Base-by-base conservation (phyloP, 805 yeast genomes). In the Candida rishiriensis region DNA sequence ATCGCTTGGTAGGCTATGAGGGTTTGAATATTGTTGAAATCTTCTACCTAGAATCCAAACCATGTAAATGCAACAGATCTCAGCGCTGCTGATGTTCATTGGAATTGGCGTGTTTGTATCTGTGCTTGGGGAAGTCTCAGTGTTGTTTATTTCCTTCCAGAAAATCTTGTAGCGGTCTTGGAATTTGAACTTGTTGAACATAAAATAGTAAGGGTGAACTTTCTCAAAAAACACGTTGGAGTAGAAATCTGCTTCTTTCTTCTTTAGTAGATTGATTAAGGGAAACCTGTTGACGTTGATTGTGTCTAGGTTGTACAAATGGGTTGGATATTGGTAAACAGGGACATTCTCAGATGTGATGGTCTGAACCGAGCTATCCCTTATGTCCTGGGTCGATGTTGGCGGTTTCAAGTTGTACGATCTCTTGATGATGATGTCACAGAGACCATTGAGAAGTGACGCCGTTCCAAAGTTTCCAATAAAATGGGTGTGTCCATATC, bases 381-480 rank as follows among this genome's bases (percentile, higher is more conserved):
- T 47, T 7, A 64, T 60, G 32, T 60, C 65, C 37, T 57, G 63
- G 0, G 65, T 57, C 2, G 68, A 59, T 2, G 63, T 58, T 26
- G 71, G 69, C 10, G 72, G 69, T 33, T 58, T 55, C 21, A 54
- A 44, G 39, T 66, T 68, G 15, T 59, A 56, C 0, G 71, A 64
- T 15, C 68, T 54, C 42, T 68, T 65, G n/a, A 69, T 55, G 21
- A 73, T 61, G 16, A 73, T 58, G 48, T 70, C 73, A 47, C 76
- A 70, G 9, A 73, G 47, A 1, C 73, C 70, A 40, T 65, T 69
- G 43, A 73, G 57, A 26, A 73, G 48, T 2, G 73, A 69, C 0
- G 75, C 71, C 1, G 76, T 72, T 18, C 77, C 76, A 14, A 65
- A 65, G 16, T 70, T 65, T 1, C 78, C 78, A 41, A 73, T 68